phyloP scores from a whole-genome alignment of 306 rosid genomes.

The Pyrus bretschneideri region DNA sequence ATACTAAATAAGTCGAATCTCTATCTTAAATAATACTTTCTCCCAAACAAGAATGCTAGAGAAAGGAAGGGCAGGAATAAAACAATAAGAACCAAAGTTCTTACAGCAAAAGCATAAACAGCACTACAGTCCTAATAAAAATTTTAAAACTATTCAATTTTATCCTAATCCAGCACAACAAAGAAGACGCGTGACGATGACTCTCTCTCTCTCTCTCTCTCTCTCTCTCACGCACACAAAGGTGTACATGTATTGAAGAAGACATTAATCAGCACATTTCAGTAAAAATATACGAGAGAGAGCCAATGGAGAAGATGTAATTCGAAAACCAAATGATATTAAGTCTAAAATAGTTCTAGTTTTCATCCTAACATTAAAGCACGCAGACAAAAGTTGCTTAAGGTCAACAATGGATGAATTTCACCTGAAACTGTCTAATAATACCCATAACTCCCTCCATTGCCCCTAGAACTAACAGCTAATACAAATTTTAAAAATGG shows the following conservation, averaged over 20 bases:
- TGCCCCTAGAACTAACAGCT: neutral
- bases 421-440: neutral
- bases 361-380: neutral
- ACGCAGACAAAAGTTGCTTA: neutral
- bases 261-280: neutral
- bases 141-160: neutral
- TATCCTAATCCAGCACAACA: neutral
- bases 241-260: neutral
- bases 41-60: neutral
- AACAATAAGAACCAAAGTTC: neutral
- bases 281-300: neutral
- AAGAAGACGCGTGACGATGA: neutral
- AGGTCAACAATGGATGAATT: neutral
- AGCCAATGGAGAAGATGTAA: neutral
- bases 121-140: neutral
- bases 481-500: neutral
- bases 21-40: constrained; percentile 20
- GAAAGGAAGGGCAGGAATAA: constrained; percentile 4
- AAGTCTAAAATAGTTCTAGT: neutral
- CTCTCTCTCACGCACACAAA: neutral
- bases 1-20: constrained; percentile 28
- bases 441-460: neutral
- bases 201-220: neutral
- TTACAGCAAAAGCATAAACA: neutral
- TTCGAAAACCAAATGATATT: neutral